These are phyloP conservation scores for Hemisphaericaspora xylofermentans DNA, from an alignment of 1,139 yeast genomes.

Conservation along the genomic window DNA sequence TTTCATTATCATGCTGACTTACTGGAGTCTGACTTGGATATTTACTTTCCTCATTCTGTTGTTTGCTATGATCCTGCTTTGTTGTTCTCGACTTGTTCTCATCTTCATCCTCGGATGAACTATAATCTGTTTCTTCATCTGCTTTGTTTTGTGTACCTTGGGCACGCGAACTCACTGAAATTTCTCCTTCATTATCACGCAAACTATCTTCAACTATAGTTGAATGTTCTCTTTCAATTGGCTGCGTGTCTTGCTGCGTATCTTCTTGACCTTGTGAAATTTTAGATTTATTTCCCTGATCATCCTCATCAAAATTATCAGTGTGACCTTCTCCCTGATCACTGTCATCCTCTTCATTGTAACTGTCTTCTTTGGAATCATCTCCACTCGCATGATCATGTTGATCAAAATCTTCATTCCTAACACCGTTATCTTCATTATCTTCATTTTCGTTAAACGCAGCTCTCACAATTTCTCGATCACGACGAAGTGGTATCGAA, in stretches of 20 bases:
- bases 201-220: conserved; percentile 11
- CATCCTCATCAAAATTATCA: conserved; percentile 3
- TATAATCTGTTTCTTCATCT: conserved; percentile 7
- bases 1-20: conserved; percentile 11
- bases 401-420: conserved; percentile 3
- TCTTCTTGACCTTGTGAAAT: neutral
- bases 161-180: neutral
- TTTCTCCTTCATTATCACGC: neutral
- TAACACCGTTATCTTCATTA: no score
- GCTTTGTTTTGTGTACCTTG: conserved; percentile 1
- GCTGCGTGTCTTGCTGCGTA: conserved; percentile 3
- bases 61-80: conserved; percentile 1
- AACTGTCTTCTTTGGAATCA: conserved; percentile 2
- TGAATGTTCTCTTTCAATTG: conserved; percentile 1
- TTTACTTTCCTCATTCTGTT: conserved; percentile 1
- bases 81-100: neutral
- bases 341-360: conserved; percentile 3
- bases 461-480: conserved; percentile 9
- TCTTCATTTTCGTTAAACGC: conserved; percentile 1
- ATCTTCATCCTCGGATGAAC: conserved; percentile 3
- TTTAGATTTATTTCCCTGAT: neutral
- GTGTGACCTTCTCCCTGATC: no score
- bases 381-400: conserved; percentile 1
- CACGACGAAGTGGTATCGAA: conserved; percentile 3
- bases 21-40: neutral